Percentiles rank a stretch among this genome's conserved stretches.
phyloP scores from a whole-genome alignment of 192 early-diverging fungal genomes.

The Backusella parvicylindrica region DNA sequence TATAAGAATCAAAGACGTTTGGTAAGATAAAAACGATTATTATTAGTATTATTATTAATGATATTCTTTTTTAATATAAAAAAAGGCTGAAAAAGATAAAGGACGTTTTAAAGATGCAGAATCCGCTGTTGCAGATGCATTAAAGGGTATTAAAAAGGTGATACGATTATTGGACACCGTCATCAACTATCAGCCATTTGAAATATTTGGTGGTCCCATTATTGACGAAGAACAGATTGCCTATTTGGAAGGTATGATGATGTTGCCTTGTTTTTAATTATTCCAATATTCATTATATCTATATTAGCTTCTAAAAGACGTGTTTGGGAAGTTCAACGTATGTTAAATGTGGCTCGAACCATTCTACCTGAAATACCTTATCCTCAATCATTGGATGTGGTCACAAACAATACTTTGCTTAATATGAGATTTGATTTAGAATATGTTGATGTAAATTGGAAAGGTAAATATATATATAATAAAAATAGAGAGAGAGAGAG shows the following conservation, averaged over 20 bases:
- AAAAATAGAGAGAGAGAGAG: not conserved
- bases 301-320: not conserved
- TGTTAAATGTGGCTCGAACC: slow-evolving; percentile 12
- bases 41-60: too few species aligned
- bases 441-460: slow-evolving; percentile 25
- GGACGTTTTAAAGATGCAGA: slow-evolving; percentile 15
- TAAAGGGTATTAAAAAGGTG: not conserved
- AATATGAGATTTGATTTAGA: slow-evolving; percentile 9
- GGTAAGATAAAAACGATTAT: too few species aligned
- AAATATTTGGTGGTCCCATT: slow-evolving; percentile 18
- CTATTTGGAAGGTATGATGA: slow-evolving; percentile 21
- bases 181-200: slow-evolving; percentile 18
- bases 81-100: slow-evolving; percentile 12
- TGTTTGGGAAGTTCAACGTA: slow-evolving; percentile 10
- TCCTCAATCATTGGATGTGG: slow-evolving; percentile 22
- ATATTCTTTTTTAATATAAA: not conserved
- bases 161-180: not conserved
- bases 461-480: slow-evolving; percentile 4
- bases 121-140: not conserved
- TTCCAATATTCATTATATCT: too few species aligned
- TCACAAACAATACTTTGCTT: slow-evolving; percentile 19
- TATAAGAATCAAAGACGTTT: slow-evolving; percentile 12
- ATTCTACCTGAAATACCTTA: slow-evolving; percentile 29
- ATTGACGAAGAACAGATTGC: slow-evolving; percentile 20
- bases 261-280: not conserved